Evolutionary conservation across 2,329 filamentous ascomycete species (phyloP), one percentile per base, ranked within the genome.

Genomic region (Colletotrichum camelliae): DNA sequence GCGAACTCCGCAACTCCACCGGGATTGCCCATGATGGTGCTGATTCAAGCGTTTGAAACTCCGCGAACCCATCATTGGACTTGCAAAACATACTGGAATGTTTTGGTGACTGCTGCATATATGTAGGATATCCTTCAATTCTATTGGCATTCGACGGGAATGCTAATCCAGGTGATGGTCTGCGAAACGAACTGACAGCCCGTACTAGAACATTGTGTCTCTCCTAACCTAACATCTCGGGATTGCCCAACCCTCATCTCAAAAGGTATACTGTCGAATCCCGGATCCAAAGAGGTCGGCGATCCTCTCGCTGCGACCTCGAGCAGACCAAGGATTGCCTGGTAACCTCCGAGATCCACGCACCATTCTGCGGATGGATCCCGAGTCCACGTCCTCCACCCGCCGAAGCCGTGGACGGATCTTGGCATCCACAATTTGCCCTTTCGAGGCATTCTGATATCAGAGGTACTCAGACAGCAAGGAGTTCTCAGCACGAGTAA

Each of bases 1-100:
- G 24, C 66, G 29, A 33, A 68, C 66, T 68, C 48, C 66, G 48
- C 31, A 35, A 58, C 31, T 33, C 48, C 66, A 55, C 48, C 33
- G 35, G 48, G 65, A n/a, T 58, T 16, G 31, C 24, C 66, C 52
- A 29, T 58, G 12, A 6, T 58, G 15, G n/a, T 10, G 12, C 10
- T 15, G 37, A 13, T 29, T 48, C 35, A 48, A 52, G 43, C 6
- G 43, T 52, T 33, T n/a, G 15, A 35, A 13, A 61, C 18, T 35
- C 31, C 58, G 58, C 58, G 58, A 61, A 27, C 16, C 55, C 7
- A 16, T 58, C 15, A 61, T 10, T n/a, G n/a, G 58, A n/a, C 12
- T n/a, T 27, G 18, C 18, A 21, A n/a, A 52, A 10, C 1, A 52
- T 52, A 7, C 0, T 33, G 7, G 2, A 33, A 33, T 33, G 2